Evolutionary conservation across 352 stramenopile species (phyloP), one percentile per base, ranked within the genome.

Genomic region (Globisporangium camurandrum): DNA sequence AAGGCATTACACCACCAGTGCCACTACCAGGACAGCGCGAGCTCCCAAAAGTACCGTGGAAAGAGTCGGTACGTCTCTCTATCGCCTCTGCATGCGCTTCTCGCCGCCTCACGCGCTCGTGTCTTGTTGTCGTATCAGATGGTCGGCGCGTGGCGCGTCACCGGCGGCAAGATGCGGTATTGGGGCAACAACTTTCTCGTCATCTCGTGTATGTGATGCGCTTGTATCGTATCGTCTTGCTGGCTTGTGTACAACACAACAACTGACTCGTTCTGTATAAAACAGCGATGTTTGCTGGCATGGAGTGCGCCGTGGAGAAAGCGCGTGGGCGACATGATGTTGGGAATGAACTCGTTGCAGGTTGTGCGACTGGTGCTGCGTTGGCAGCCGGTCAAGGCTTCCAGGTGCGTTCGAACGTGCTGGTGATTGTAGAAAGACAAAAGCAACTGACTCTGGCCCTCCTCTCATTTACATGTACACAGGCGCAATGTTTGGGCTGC

Each of bases 271-370:
- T 23, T 46, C 2, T 30, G 4, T 56, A 6, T 24, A 12, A 3
- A 52, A 4, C n/a, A 86, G 90, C 88, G 28, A 94, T 98, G 59
- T 98, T 98, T 59, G 95, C 89, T 22, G 93, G 91, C 27, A 71
- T 95, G 7, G 95, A 98, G 67, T 98, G 95, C 52, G 68, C 85
- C 16, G 75, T 95, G 2, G 94, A 98, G 68, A 98, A 98, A 63
- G 86, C 84, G 55, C 73, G 95, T 26, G 95, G 87, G 42, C 90
- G 94, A 20, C 89, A 98, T 61, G 95, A 98, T 63, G 87, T 98
- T 39, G 95, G 88, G 60, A 98, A 98, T 69, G 80, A 90, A 20
- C 77, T 98, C 23, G 65, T 95, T 28, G 93, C 88, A 30, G 95
- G 95, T 43, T 98, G 95, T 62, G 86, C 96, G n/a, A 98, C 95